Percentiles rank a stretch among this genome's conserved stretches.
Evolutionary conservation across 495 filamentous ascomycete genomes (phyloP).

Genomic region (Sporormia fimetaria): DNA sequence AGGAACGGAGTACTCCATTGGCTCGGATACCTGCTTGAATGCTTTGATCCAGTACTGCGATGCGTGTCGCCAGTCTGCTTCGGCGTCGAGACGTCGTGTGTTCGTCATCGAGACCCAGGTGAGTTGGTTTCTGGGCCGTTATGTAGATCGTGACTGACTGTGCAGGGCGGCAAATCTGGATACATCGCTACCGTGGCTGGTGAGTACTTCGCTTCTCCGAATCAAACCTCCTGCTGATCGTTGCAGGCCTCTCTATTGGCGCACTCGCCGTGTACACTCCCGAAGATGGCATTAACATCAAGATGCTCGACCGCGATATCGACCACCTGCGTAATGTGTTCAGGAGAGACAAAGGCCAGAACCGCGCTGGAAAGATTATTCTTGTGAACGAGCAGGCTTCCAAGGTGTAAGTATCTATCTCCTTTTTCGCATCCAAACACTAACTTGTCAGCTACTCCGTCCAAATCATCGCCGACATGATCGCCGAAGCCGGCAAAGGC

Average conservation of each 20-base stretch:
- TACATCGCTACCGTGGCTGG: constrained; percentile 85
- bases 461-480: constrained; percentile 87
- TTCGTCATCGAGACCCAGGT: constrained; percentile 75
- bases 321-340: constrained; percentile 81
- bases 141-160: constrained; percentile 32
- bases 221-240: too few relatives aligned
- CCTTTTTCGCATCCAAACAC: too few relatives aligned
- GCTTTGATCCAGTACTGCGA: constrained; percentile 95
- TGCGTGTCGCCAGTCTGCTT: constrained; percentile 92
- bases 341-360: constrained; percentile 74
- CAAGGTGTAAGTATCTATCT: too few relatives aligned
- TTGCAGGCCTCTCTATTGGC: constrained; percentile 72
- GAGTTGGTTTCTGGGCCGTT: neutral
- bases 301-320: constrained; percentile 87
- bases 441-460: constrained; percentile 93
- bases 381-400: constrained; percentile 89
- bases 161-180: constrained; percentile 87
- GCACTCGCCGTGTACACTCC: constrained; percentile 96
- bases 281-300: constrained; percentile 87
- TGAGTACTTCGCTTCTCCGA: too few relatives aligned
- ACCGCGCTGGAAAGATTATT: constrained; percentile 84
- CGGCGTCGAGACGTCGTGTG: constrained; percentile 78
- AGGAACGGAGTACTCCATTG: constrained; percentile 92
- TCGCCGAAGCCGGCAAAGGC: constrained; percentile 82
- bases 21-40: constrained; percentile 94